Evolutionary conservation across 192 early-diverging fungal species (phyloP).

Genomic region (Chytriomyces sp.): DNA sequence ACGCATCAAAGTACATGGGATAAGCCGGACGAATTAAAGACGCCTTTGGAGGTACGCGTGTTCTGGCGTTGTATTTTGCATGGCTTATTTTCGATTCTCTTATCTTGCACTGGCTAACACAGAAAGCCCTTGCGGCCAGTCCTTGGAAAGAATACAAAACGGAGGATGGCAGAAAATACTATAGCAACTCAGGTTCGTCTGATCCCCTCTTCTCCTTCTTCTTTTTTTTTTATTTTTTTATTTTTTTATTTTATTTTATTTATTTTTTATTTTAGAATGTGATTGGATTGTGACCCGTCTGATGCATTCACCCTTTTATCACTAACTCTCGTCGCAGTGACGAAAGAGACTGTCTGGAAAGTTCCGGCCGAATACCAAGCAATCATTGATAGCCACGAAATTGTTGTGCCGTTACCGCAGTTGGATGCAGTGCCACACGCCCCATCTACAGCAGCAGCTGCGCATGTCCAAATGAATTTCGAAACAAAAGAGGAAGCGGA

Average conservation of each 20-base stretch:
- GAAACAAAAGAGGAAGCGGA: conserved; percentile 81
- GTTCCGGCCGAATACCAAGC: conserved; percentile 77
- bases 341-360: conserved; percentile 85
- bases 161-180: conserved; percentile 81
- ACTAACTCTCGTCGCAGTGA: conserved; percentile 20
- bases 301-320: neutral
- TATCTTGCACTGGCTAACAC: neutral
- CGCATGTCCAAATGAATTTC: conserved; percentile 58
- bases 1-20: conserved; percentile 89
- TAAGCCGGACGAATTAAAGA: conserved; percentile 90
- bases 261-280: neutral
- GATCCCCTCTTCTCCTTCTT: neutral
- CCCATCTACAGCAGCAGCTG: neutral
- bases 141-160: conserved; percentile 88
- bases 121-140: conserved; percentile 63
- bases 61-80: neutral
- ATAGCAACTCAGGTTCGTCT: conserved; percentile 67
- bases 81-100: conserved; percentile 15
- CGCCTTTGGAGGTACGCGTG: conserved; percentile 69
- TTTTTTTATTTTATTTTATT: neutral
- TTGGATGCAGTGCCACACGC: neutral
- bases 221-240: neutral
- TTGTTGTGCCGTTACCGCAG: neutral
- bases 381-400: conserved; percentile 33
- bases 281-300: neutral